Conservation (phyloP, 1,139 yeast species). For the Pichia sp. region DNA sequence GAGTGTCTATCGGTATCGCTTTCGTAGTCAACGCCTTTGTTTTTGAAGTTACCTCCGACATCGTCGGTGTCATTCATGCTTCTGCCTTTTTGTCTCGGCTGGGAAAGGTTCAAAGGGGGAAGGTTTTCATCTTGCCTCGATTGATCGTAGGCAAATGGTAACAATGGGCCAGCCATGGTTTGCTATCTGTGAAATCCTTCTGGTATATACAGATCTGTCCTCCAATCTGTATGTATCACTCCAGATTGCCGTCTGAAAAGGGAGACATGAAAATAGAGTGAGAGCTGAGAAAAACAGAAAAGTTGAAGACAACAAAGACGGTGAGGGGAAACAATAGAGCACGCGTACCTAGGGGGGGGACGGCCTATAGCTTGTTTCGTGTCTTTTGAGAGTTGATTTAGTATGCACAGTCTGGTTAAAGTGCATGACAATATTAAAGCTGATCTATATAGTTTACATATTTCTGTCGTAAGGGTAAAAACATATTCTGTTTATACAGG, state of each 20-base stretch:
- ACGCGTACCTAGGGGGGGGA: neutral
- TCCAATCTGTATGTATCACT: neutral
- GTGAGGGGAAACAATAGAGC: neutral
- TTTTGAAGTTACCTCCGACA: neutral
- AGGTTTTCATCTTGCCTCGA: slow-evolving; percentile 21
- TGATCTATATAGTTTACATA: too few relatives aligned
- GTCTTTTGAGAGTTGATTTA: too few relatives aligned
- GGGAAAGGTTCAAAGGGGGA: slow-evolving; percentile 10
- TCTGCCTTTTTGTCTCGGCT: neutral
- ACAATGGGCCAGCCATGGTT: slow-evolving; percentile 21
- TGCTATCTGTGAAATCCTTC: neutral
- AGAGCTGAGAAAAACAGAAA: neutral
- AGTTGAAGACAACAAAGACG: neutral
- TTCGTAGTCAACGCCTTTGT: neutral
- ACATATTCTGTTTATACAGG: too few relatives aligned
- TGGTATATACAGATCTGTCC: too few relatives aligned
- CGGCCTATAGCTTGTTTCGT: too few relatives aligned
- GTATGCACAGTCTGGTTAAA: too few relatives aligned
- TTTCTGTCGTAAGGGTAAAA: too few relatives aligned
- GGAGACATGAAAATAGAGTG: neutral
- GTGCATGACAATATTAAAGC: too few relatives aligned
- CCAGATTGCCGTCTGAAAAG: neutral
- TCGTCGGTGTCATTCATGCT: neutral
- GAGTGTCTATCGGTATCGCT: neutral
- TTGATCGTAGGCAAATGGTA: slow-evolving; percentile 28